These are phyloP conservation scores for Zarea fungicola DNA, from an alignment of 2,329 filamentous ascomycete species.

Conservation along the genomic window DNA sequence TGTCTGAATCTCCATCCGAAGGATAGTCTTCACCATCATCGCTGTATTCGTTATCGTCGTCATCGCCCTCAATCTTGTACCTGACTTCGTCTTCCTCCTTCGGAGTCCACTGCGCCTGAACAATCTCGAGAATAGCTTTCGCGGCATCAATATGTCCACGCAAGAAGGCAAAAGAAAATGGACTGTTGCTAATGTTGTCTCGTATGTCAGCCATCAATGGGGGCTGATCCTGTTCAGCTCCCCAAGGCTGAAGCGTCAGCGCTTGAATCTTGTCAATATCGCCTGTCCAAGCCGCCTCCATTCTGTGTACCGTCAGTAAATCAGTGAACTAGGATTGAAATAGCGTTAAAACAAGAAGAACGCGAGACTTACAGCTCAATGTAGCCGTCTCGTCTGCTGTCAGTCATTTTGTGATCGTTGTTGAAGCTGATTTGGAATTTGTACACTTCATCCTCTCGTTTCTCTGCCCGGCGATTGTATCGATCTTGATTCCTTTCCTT, in stretches of 20 bases:
- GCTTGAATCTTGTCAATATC: constrained; percentile 61
- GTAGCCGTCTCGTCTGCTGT: constrained; percentile 53
- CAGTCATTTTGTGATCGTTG: constrained; percentile 49
- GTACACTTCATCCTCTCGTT: constrained; percentile 35
- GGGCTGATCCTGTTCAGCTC: constrained; percentile 43
- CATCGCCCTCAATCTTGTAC: constrained; percentile 41
- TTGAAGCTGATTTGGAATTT: constrained; percentile 46
- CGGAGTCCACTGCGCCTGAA: constrained; percentile 61
- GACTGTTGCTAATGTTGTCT: constrained; percentile 47
- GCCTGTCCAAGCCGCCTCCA: constrained; percentile 70
- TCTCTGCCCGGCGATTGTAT: neutral
- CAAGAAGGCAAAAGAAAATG: constrained; percentile 64
- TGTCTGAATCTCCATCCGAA: constrained; percentile 31
- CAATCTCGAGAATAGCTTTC: constrained; percentile 63
- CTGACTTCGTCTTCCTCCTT: constrained; percentile 45
- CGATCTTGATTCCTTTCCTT: constrained; percentile 10
- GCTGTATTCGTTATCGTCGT: constrained; percentile 31
- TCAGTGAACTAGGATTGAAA: too few species aligned
- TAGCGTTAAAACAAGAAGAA: too few species aligned
- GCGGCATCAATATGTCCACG: constrained; percentile 61
- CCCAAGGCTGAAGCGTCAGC: constrained; percentile 57
- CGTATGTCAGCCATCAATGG: constrained; percentile 60
- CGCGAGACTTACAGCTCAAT: constrained; percentile 51
- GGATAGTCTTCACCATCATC: constrained; percentile 30
- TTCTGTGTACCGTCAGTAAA: constrained; percentile 32